Evolutionary conservation across 2,329 filamentous ascomycete species (phyloP).

Genomic region (Talaromyces albobiverticillius): DNA sequence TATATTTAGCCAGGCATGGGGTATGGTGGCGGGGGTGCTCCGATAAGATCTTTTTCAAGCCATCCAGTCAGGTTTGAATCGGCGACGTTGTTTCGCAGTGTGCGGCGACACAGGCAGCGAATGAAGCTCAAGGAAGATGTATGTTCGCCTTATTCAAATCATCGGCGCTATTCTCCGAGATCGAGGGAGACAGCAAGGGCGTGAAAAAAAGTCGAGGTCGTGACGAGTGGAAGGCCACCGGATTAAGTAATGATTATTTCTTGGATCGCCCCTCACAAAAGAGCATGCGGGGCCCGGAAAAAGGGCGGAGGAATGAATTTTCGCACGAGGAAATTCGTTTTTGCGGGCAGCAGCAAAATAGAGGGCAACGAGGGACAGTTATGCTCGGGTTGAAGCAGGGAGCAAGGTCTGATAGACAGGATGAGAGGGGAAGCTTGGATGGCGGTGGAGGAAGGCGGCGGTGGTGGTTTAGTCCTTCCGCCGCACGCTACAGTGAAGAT

Average conservation of each 20-base stretch:
- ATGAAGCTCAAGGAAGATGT: not conserved
- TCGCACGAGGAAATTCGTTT: not conserved
- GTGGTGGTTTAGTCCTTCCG: no score
- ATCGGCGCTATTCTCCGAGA: conserved; percentile 9
- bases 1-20: conserved; percentile 3
- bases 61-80: not conserved
- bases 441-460: not conserved
- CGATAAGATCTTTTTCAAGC: conserved; percentile 2
- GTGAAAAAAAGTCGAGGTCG: conserved; percentile 6
- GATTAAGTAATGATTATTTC: conserved; percentile 11
- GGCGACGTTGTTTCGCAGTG: not conserved
- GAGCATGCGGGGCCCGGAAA: conserved; percentile 2
- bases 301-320: not conserved
- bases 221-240: no score
- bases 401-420: not conserved
- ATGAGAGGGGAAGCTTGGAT: not conserved
- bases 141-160: not conserved
- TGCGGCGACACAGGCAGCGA: not conserved
- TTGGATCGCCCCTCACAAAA: conserved; percentile 8
- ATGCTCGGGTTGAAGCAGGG: not conserved
- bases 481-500: no score
- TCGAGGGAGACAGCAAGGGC: not conserved
- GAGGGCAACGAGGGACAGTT: not conserved
- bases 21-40: conserved; percentile 6
- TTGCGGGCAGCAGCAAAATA: not conserved